These are phyloP conservation scores for Skeletonema menzelii DNA, from an alignment of 108 stramenopile genomes.

Conservation along the genomic window DNA sequence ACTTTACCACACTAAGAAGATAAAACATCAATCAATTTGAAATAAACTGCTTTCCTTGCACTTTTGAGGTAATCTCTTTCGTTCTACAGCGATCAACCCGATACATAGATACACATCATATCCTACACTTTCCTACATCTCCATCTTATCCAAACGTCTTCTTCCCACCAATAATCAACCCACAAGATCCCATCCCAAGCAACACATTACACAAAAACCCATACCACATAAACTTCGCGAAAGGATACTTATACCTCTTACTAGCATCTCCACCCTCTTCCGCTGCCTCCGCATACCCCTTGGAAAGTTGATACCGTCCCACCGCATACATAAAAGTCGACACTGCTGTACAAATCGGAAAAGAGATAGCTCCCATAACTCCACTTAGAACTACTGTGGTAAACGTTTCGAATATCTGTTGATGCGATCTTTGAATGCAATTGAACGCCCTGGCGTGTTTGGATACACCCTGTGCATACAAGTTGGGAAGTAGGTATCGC, in stretches of 20 bases:
- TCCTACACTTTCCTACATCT: background rate
- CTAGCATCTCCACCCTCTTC: conserved; percentile 22
- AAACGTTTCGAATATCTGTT: conserved; percentile 67
- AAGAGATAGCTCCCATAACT: conserved; percentile 30
- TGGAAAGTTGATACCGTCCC: conserved; percentile 36
- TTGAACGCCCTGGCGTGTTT: conserved; percentile 63
- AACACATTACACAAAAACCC: conserved; percentile 28
- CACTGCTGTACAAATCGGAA: conserved; percentile 33
- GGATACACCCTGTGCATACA: conserved; percentile 62
- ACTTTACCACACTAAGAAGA: too few species aligned
- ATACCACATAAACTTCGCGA: conserved; percentile 36
- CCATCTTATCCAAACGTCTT: conserved; percentile 13
- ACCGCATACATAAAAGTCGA: conserved; percentile 33
- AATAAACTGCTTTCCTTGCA: too few species aligned
- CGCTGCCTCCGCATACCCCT: conserved; percentile 32
- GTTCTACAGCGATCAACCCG: too few species aligned
- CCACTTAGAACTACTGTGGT: conserved; percentile 26
- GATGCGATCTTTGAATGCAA: conserved; percentile 62
- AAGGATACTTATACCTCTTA: conserved; percentile 35
- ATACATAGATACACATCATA: background rate
- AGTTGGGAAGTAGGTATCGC: conserved; percentile 21
- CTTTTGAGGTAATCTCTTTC: too few species aligned
- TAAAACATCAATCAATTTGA: too few species aligned
- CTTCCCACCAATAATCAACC: conserved; percentile 21
- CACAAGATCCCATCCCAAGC: conserved; percentile 26